Percentiles rank a stretch among this genome's conserved stretches.
Evolutionary conservation across 352 stramenopile genomes (phyloP).

Genomic region (Phytophthora sojae): DNA sequence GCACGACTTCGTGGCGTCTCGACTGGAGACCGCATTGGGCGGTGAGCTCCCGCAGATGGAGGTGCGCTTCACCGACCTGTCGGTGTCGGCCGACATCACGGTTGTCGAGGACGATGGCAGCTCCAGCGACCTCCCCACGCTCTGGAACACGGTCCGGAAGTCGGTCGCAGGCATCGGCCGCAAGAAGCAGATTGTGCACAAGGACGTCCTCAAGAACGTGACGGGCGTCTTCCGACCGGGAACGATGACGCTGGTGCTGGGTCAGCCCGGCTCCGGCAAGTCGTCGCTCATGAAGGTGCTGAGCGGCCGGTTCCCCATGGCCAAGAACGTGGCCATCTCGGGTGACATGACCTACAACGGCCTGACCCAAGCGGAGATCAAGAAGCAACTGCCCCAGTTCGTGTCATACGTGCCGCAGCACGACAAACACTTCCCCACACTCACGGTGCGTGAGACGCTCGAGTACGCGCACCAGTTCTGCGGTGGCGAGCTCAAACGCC

Average conservation of each 20-base stretch:
- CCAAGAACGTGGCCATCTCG: slow-evolving; percentile 44
- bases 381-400: slow-evolving; percentile 55
- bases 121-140: slow-evolving; percentile 46
- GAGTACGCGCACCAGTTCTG: slow-evolving; percentile 67
- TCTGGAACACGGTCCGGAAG: slow-evolving; percentile 56
- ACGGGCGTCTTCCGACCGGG: slow-evolving; percentile 44
- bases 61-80: slow-evolving; percentile 62
- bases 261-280: slow-evolving; percentile 37
- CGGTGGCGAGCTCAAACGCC: slow-evolving; percentile 44
- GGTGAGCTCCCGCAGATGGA: slow-evolving; percentile 63
- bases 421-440: slow-evolving; percentile 42
- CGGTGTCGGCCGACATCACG: slow-evolving; percentile 52
- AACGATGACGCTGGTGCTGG: slow-evolving; percentile 43
- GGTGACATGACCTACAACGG: slow-evolving; percentile 69
- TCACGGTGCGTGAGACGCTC: slow-evolving; percentile 69
- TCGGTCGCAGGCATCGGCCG: slow-evolving; percentile 35
- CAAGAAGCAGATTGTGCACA: slow-evolving; percentile 33
- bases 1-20: slow-evolving; percentile 48
- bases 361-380: slow-evolving; percentile 29
- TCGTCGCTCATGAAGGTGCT: slow-evolving; percentile 47
- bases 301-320: slow-evolving; percentile 47
- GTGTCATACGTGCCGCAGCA: slow-evolving; percentile 57
- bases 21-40: slow-evolving; percentile 49
- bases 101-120: slow-evolving; percentile 33
- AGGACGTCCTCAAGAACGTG: slow-evolving; percentile 44